Evolutionary conservation across 2,329 filamentous ascomycete species (phyloP).

Genomic region (Colletotrichum melonis): DNA sequence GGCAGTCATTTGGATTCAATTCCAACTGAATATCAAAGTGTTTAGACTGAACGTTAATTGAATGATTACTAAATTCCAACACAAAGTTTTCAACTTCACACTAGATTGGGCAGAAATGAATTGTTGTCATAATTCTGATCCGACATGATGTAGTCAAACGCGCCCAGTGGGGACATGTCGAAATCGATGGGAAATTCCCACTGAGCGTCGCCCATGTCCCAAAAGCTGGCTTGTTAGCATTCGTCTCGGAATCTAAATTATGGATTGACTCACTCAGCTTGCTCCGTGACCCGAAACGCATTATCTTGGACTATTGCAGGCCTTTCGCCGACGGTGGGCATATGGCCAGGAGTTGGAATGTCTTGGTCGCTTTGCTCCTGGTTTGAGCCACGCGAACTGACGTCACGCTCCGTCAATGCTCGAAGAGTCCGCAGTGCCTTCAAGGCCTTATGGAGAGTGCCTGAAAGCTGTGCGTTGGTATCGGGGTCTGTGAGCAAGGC

Average conservation of each 20-base stretch:
- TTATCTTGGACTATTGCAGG: neutral
- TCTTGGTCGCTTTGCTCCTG: neutral
- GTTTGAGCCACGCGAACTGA: neutral
- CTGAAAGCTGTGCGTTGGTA: neutral
- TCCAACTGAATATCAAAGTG: neutral
- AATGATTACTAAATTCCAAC: no score
- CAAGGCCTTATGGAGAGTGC: neutral
- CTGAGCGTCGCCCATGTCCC: neutral
- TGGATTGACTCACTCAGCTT: neutral
- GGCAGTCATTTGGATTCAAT: neutral
- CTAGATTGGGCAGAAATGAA: neutral
- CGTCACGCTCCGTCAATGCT: neutral
- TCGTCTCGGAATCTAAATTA: neutral
- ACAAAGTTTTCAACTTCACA: neutral
- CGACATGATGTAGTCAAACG: neutral
- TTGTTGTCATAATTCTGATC: neutral
- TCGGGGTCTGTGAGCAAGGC: neutral
- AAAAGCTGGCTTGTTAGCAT: neutral
- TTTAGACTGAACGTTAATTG: neutral
- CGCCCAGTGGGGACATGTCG: neutral
- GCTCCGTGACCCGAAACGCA: neutral
- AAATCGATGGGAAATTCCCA: neutral
- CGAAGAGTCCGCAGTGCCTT: neutral
- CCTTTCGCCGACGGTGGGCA: neutral
- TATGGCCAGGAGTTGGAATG: neutral